Evolutionary conservation across 805 yeast species (phyloP).

Genomic region (Cyberlindnera amylophila): DNA sequence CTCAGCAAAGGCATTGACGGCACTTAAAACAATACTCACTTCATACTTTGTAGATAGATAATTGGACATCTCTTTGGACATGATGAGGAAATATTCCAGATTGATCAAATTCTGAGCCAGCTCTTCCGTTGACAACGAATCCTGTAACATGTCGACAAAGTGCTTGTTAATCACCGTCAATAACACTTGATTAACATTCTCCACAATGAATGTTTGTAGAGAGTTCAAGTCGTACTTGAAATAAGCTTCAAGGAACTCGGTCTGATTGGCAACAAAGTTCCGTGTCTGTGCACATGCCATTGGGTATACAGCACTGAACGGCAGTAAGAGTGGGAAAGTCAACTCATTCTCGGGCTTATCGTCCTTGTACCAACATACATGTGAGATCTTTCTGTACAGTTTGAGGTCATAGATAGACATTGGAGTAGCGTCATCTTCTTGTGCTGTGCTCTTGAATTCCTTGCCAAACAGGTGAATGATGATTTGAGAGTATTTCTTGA

Average conservation of each 20-base stretch:
- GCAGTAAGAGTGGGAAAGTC: conserved; percentile 59
- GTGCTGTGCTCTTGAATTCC: conserved; percentile 59
- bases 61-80: conserved; percentile 59
- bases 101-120: conserved; percentile 86
- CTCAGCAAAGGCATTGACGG: conserved; percentile 51
- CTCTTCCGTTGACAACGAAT: conserved; percentile 77
- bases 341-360: conserved; percentile 37
- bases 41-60: conserved; percentile 33
- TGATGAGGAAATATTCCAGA: conserved; percentile 77
- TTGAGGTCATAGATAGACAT: conserved; percentile 57
- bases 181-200: conserved; percentile 65
- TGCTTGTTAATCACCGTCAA: conserved; percentile 62
- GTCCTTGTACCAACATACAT: conserved; percentile 66
- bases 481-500: conserved; percentile 57
- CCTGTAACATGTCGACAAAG: conserved; percentile 53
- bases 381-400: conserved; percentile 60
- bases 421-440: conserved; percentile 87
- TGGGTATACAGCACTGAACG: conserved; percentile 86
- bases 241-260: conserved; percentile 63
- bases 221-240: conserved; percentile 58
- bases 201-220: conserved; percentile 55
- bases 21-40: conserved; percentile 41
- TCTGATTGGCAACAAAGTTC: conserved; percentile 57
- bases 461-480: conserved; percentile 51
- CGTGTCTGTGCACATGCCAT: conserved; percentile 77